Percentiles rank a stretch among this genome's conserved stretches.
Evolutionary conservation across 768 basidiomycete genomes (phyloP).

Genomic region (Tricholomella constricta): DNA sequence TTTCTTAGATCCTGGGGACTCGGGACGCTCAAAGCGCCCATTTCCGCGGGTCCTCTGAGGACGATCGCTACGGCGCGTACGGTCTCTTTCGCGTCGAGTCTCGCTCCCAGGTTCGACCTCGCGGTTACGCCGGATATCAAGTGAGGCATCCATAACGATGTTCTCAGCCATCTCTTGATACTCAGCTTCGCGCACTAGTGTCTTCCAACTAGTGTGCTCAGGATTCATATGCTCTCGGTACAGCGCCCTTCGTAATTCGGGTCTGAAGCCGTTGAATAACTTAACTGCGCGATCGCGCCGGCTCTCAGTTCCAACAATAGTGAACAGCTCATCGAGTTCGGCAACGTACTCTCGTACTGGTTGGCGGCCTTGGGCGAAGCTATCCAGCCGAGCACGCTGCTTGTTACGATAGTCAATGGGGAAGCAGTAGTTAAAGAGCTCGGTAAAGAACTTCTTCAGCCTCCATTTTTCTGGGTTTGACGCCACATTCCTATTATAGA

Average conservation of each 20-base stretch:
- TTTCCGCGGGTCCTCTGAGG: neutral
- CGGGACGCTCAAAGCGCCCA: neutral
- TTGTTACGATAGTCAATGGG: slow-evolving; percentile 28
- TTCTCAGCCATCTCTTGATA: slow-evolving; percentile 26
- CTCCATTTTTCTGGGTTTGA: slow-evolving; percentile 19
- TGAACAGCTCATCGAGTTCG: slow-evolving; percentile 30
- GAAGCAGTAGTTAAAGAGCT: slow-evolving; percentile 35
- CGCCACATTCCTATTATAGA: slow-evolving; percentile 25
- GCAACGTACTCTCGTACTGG: slow-evolving; percentile 30
- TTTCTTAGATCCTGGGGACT: neutral
- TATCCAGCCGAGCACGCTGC: slow-evolving; percentile 24
- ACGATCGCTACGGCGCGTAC: neutral
- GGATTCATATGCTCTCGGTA: slow-evolving; percentile 29
- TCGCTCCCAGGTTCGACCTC: too few species aligned
- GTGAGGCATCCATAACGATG: neutral
- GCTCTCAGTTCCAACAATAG: slow-evolving; percentile 28
- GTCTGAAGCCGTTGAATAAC: slow-evolving; percentile 33
- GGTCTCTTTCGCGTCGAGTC: neutral
- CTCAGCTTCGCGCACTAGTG: slow-evolving; percentile 27
- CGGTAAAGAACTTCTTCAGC: slow-evolving; percentile 26
- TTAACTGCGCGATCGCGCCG: slow-evolving; percentile 29
- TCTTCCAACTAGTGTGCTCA: slow-evolving; percentile 23
- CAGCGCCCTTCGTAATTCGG: slow-evolving; percentile 29
- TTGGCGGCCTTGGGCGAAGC: slow-evolving; percentile 21
- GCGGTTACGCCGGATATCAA: neutral